phyloP scores from a whole-genome alignment of 2,329 filamentous ascomycete genomes.

The Penicillium sclerotiorum region DNA sequence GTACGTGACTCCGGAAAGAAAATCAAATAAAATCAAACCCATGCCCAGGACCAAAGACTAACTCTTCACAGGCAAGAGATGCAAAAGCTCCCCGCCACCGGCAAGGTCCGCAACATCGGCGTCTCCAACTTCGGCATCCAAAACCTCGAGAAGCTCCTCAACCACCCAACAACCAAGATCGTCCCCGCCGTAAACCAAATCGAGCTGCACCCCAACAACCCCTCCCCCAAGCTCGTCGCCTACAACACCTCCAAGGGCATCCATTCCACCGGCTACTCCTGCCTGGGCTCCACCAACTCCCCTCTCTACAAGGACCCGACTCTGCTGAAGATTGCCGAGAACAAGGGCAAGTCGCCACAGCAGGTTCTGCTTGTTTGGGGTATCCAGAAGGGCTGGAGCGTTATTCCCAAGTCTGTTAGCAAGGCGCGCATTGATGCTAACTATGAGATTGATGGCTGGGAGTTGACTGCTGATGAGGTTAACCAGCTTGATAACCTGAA shows the following conservation, averaged over 20 bases:
- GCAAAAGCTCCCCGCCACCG: conserved; percentile 50
- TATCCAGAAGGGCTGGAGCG: conserved; percentile 75
- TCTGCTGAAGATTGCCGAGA: conserved; percentile 57
- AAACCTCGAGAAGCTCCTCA: conserved; percentile 77
- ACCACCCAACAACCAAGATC: conserved; percentile 60
- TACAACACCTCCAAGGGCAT: conserved; percentile 58
- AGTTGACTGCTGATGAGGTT: conserved; percentile 72
- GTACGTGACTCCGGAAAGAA: too few species aligned
- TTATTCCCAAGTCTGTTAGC: conserved; percentile 84
- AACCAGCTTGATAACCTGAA: conserved; percentile 66
- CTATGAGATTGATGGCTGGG: conserved; percentile 74
- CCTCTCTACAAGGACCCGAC: conserved; percentile 57
- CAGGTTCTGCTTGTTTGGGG: conserved; percentile 70
- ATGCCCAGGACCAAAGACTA: conserved; percentile 16
- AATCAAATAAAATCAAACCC: not conserved
- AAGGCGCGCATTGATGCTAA: conserved; percentile 74
- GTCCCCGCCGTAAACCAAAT: conserved; percentile 58
- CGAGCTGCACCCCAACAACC: conserved; percentile 68
- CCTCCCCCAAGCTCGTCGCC: conserved; percentile 59
- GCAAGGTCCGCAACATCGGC: conserved; percentile 77
- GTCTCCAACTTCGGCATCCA: conserved; percentile 84
- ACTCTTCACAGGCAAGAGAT: conserved; percentile 59
- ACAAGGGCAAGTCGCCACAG: conserved; percentile 58
- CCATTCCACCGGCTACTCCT: conserved; percentile 59
- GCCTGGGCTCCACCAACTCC: conserved; percentile 58